phyloP scores from a whole-genome alignment of 768 basidiomycete species.

The Tephrocybe sp. region DNA sequence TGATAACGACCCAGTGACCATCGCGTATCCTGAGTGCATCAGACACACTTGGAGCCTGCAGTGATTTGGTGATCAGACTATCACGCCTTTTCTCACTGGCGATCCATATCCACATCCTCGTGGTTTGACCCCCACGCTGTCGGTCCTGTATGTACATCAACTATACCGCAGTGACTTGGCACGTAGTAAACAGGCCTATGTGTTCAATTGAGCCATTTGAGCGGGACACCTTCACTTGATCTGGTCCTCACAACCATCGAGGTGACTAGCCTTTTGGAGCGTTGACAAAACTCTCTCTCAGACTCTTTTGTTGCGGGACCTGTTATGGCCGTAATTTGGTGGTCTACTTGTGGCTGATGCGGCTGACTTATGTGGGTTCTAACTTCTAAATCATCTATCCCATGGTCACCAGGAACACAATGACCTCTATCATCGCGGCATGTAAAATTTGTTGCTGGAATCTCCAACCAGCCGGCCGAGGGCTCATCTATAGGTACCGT shows the following conservation, averaged over 20 bases:
- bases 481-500: background rate
- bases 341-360: background rate
- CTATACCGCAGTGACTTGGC: background rate
- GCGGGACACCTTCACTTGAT: background rate
- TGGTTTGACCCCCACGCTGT: background rate
- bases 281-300: background rate
- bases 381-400: background rate
- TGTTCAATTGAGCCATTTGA: background rate
- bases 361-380: background rate
- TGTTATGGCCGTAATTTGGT: background rate
- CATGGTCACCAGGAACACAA: constrained; percentile 3
- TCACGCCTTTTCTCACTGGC: background rate
- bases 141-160: background rate
- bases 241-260: background rate
- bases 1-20: background rate
- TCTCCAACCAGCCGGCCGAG: background rate
- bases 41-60: constrained; percentile 5
- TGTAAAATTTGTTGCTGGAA: background rate
- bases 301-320: background rate
- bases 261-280: background rate
- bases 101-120: background rate
- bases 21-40: background rate
- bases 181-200: background rate
- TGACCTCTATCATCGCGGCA: constrained; percentile 1
- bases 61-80: constrained; percentile 2